A percentile compares a stretch with the other conserved stretches of the same genome.
These are phyloP conservation scores for Arthrobotrys sphaeroides DNA, from an alignment of 2,329 filamentous ascomycete species.

Conservation along the genomic window DNA sequence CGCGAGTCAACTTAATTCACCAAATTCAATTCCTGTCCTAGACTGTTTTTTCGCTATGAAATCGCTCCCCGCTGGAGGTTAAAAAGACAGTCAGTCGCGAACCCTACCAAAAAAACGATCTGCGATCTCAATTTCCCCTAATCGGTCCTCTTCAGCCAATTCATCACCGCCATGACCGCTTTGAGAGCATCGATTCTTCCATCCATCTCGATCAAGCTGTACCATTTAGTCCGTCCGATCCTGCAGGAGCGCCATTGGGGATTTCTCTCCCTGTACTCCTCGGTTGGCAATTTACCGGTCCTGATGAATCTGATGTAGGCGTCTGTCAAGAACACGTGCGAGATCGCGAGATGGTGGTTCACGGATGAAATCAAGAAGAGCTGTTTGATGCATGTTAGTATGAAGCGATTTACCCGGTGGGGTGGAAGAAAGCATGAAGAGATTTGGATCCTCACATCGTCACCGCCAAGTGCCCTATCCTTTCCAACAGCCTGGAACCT, in stretches of 20 bases:
- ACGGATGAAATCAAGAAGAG: constrained; percentile 57
- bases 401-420: not conserved
- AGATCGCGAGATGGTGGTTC: constrained; percentile 57
- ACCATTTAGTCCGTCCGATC: constrained; percentile 56
- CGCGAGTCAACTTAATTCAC: not conserved
- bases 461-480: constrained; percentile 17
- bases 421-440: not conserved
- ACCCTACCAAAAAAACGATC: not conserved
- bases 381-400: not conserved
- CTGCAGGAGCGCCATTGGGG: constrained; percentile 50
- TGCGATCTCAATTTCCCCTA: not conserved
- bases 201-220: constrained; percentile 55
- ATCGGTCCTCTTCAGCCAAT: constrained; percentile 56
- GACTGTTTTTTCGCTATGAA: not conserved
- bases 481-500: constrained; percentile 25
- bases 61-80: not conserved
- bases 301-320: constrained; percentile 57
- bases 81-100: not conserved
- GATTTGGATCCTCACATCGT: constrained; percentile 47
- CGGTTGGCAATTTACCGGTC: constrained; percentile 55
- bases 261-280: constrained; percentile 35
- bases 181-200: constrained; percentile 56
- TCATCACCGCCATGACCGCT: constrained; percentile 54
- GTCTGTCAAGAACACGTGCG: constrained; percentile 55
- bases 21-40: not conserved